Conservation (phyloP, 176 grass and related monocot species). For the Thalia dealbata region DNA sequence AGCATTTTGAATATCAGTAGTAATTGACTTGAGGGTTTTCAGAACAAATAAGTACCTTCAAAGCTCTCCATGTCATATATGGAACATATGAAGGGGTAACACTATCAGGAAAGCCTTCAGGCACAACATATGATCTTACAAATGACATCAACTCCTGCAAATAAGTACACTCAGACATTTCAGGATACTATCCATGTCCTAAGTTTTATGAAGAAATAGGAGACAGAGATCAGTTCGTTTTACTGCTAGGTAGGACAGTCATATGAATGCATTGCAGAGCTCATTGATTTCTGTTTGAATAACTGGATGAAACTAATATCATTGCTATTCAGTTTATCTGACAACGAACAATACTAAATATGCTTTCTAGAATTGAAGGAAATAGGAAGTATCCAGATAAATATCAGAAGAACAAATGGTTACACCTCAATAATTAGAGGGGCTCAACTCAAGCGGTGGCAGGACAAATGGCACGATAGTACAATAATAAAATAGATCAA, state of each 20-base stretch:
- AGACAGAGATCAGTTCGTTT: not conserved
- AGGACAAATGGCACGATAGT: no score
- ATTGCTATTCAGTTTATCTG: not conserved
- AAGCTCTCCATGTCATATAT: constrained; percentile 95
- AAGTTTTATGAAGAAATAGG: not conserved
- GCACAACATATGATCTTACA: constrained; percentile 93
- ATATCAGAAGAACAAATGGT: not conserved
- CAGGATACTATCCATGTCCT: not conserved
- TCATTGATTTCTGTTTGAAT: not conserved
- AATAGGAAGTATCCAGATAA: not conserved
- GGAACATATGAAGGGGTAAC: constrained; percentile 97
- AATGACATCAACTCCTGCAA: constrained; percentile 91
- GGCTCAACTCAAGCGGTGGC: no score
- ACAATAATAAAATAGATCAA: no score
- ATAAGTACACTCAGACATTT: not conserved
- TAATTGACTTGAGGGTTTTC: not conserved
- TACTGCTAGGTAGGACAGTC: not conserved
- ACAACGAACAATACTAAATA: not conserved
- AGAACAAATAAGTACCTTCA: constrained; percentile 53
- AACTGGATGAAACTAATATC: not conserved
- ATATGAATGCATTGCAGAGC: not conserved
- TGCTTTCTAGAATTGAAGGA: not conserved
- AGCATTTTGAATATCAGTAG: not conserved
- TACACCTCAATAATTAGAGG: not conserved
- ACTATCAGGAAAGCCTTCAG: constrained; percentile 96